Conservation (phyloP, 2,329 filamentous ascomycete species). For the Stagonosporopsis cucurbitacearum region DNA sequence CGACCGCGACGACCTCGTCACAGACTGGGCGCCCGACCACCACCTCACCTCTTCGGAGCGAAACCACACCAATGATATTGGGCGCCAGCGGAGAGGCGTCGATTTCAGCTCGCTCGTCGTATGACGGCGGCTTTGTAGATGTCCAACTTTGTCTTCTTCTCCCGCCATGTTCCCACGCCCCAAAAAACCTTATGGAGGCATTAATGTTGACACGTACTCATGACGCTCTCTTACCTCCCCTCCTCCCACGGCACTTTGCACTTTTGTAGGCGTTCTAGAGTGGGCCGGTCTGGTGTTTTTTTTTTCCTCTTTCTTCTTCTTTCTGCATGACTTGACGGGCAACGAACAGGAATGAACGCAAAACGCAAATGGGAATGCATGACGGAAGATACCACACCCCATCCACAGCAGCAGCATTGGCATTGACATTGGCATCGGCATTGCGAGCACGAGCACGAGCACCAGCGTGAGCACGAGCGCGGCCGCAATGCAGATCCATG, state of each 20-base stretch:
- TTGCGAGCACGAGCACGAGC: slow-evolving; percentile 6
- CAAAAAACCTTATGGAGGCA: neutral
- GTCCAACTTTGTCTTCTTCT: slow-evolving; percentile 7
- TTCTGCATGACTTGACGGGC: slow-evolving; percentile 3
- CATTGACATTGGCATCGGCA: slow-evolving; percentile 20
- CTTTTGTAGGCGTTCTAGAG: neutral
- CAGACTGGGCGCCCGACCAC: slow-evolving; percentile 37
- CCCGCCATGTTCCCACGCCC: neutral
- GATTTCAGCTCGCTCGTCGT: slow-evolving; percentile 36
- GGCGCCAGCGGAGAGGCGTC: slow-evolving; percentile 33
- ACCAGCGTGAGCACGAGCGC: no score
- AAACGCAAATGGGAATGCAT: no score
- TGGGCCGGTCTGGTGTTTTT: neutral
- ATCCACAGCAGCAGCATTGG: slow-evolving; percentile 14
- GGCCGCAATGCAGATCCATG: no score
- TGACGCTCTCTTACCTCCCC: neutral
- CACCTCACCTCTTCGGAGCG: slow-evolving; percentile 21
- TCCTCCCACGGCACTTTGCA: neutral
- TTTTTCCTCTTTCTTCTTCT: neutral
- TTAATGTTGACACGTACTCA: slow-evolving; percentile 7
- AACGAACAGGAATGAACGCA: neutral
- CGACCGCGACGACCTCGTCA: slow-evolving; percentile 19
- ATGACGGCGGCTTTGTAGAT: slow-evolving; percentile 41
- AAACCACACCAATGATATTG: slow-evolving; percentile 19
- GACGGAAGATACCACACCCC: slow-evolving; percentile 13